Conservation (phyloP, 2,329 filamentous ascomycete genomes). For the Sclerotinia glacialis region DNA sequence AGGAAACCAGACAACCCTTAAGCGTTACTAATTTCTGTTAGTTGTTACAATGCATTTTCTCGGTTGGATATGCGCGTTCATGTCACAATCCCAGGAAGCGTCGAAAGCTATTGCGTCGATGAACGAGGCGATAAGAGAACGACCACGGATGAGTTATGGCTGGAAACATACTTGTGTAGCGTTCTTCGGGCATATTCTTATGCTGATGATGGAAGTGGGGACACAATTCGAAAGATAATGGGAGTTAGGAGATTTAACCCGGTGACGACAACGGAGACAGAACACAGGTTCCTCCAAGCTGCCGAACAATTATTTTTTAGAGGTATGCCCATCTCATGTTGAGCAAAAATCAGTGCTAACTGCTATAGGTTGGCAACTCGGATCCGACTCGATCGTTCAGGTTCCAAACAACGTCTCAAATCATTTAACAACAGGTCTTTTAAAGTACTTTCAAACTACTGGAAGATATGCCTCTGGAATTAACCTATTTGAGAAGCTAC, state of each 20-base stretch:
- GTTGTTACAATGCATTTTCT: conserved; percentile 99
- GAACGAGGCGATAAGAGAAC: conserved; percentile 93
- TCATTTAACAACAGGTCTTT: conserved; percentile 86
- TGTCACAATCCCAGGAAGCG: conserved; percentile 91
- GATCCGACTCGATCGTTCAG: conserved; percentile 94
- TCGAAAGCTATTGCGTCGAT: conserved; percentile 96
- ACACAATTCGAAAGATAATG: conserved; percentile 93
- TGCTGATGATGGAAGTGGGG: conserved; percentile 90
- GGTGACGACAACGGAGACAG: conserved; percentile 95
- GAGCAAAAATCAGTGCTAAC: conserved; percentile 25
- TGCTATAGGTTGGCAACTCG: conserved; percentile 78
- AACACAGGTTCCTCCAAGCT: conserved; percentile 92
- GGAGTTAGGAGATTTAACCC: conserved; percentile 97
- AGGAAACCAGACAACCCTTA: not conserved
- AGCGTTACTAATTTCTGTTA: conserved; percentile 41
- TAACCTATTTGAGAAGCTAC: conserved; percentile 95
- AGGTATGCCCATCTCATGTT: conserved; percentile 49
- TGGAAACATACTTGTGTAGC: conserved; percentile 95
- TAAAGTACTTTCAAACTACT: conserved; percentile 94
- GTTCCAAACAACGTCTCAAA: conserved; percentile 97
- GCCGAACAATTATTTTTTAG: conserved; percentile 94
- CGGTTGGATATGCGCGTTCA: conserved; percentile 97
- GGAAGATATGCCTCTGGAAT: conserved; percentile 93
- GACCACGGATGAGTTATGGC: conserved; percentile 89
- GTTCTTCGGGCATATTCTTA: conserved; percentile 94